Base-by-base conservation (phyloP, 257 asterid species). In the Coffea eugenioides region DNA sequence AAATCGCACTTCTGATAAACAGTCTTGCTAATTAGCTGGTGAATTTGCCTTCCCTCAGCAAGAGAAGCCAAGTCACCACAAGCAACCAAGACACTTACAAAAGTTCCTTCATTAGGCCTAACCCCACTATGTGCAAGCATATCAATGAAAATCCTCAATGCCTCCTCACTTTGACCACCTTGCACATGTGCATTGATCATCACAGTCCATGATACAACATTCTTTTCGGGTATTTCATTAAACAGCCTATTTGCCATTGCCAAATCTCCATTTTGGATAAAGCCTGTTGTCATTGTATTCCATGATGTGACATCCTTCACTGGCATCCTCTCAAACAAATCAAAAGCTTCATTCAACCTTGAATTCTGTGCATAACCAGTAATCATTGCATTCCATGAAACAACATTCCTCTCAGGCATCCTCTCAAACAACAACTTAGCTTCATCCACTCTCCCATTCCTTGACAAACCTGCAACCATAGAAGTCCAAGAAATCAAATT, bases 361-460 rank as follows among this genome's bases (percentile, higher is more conserved):
- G 25, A 77, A 71, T 90, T 88, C 75, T 82, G 88, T 6, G 82
- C 49, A 68, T 88, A 90, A 43, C 89, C 90, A 23, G 86, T 82
- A 70, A 90, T 89, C 93, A 90, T 89, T 12, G 90, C 84, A 43
- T 90, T 92, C 97, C 97, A 92, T 25, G 93, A 88, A 41, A 90
- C 92, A 74, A 88, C 86, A 59, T 89, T 88, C 23, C 89, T 85
- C 41, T 85, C 86, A 7, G 93, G 92, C 91, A 88, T 90, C 78
- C 68, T 74, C 67, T 74, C 68, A 36, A 74, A 74, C 36, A 74
- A 56, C 51, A n/a, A 5, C 21, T 49, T 56, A 0, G 78, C 78
- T 49, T 74, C 68, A 14, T 74, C 78, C 4, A 56, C 78, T 74
- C 78, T 74, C 52, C 34, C 68, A 34, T 74, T 34, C 69, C 54